Evolutionary conservation across 257 asterid genomes (phyloP), one percentile per base, ranked within the genome.

Genomic region (Sherardia arvensis): DNA sequence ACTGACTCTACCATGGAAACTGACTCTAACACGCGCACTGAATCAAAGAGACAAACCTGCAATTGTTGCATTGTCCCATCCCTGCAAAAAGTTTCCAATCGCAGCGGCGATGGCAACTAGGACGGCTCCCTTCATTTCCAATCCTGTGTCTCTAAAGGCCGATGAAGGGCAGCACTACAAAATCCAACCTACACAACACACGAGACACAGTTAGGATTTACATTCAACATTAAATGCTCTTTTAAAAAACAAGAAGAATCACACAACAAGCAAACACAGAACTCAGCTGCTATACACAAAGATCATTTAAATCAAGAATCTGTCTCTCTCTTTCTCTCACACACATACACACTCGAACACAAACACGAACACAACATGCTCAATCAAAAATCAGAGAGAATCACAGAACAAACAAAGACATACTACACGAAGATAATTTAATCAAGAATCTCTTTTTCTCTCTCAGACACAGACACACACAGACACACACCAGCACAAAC

Each of bases 1-100:
- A 36, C 14, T 2, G 0, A 36, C 45, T 8, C 45, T 8, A 9
- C 9, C 14, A 8, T 9, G 12, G 4, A 38, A 11, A 38, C 47
- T 32, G 34, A 32, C 3, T 12, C 10, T 4, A 38, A 36, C 43
- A 36, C 40, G 1, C 43, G 10, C 47, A 38, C 47, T 11, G 2
- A 38, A 38, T 38, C 6, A 45, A 8, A 47, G 22, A 47, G 60
- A 25, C 25, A 25, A 49, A 92, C 99, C 99, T 77, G 99, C 99
- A 51, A 93, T 93, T 26, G 94, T 85, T n/a, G 99, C 99, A 76
- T 92, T 92, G 48, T 92, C 99, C 97, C 99, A 92, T 80, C 99
- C 99, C 78, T 92, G 99, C 81, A 89, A 72, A 67, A 92, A 11
- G 70, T 92, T 92, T 21, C 99, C 99, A 61, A 93, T 80, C 65